Conservation (phyloP, 108 stramenopile genomes). For the Schizochytrium sp. region DNA sequence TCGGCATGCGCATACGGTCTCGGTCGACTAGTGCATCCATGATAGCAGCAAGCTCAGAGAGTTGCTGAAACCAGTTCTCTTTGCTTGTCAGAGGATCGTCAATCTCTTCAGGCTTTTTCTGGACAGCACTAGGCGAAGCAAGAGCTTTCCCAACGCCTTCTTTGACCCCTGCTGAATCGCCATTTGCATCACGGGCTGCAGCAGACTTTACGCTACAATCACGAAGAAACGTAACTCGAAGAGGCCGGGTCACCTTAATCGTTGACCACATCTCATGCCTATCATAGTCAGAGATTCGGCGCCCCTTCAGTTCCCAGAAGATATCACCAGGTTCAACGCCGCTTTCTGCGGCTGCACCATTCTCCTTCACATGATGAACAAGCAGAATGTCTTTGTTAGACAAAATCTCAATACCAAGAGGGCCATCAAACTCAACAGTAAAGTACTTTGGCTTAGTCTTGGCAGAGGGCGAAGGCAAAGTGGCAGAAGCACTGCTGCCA, state of each 20-base stretch:
- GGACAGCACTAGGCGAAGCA: background rate
- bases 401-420: constrained; percentile 51
- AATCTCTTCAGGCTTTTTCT: background rate
- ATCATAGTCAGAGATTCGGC: constrained; percentile 9
- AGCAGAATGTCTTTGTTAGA: constrained; percentile 59
- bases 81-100: constrained; percentile 51
- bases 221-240: constrained; percentile 25
- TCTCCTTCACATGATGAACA: constrained; percentile 30
- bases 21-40: constrained; percentile 55
- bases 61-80: constrained; percentile 59
- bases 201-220: constrained; percentile 11
- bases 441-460: constrained; percentile 9
- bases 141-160: background rate
- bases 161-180: background rate
- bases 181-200: constrained; percentile 14
- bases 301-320: constrained; percentile 45
- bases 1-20: constrained; percentile 49
- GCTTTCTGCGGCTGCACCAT: background rate
- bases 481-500: background rate
- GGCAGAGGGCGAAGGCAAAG: background rate
- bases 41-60: constrained; percentile 53
- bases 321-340: constrained; percentile 43
- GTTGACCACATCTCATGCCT: constrained; percentile 12
- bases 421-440: constrained; percentile 6
- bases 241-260: constrained; percentile 25